A percentile compares a stretch with the other conserved stretches of the same genome.
Evolutionary conservation across 116 monocot species (phyloP).

Genomic region (Iris pallida): DNA sequence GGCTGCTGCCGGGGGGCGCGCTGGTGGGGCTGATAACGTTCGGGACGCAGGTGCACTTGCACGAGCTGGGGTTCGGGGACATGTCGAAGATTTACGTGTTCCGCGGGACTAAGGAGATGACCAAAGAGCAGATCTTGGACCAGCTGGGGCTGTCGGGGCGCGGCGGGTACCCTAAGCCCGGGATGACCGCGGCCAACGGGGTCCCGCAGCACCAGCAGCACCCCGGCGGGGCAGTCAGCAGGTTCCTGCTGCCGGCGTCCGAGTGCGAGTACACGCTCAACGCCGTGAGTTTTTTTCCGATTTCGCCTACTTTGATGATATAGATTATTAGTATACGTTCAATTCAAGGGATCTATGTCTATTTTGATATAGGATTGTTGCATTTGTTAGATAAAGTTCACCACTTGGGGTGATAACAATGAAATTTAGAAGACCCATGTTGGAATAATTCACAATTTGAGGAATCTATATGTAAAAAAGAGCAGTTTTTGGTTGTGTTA

Average conservation of each 20-base stretch:
- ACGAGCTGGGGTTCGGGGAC: conserved; percentile 83
- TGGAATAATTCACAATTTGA: too few relatives aligned
- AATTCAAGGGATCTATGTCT: too few relatives aligned
- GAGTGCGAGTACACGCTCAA: conserved; percentile 87
- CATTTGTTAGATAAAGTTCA: too few relatives aligned
- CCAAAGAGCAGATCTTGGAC: conserved; percentile 78
- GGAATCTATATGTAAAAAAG: too few relatives aligned
- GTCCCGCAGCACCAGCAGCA: conserved; percentile 22
- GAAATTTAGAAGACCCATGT: too few relatives aligned
- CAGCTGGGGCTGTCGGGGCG: conserved; percentile 61
- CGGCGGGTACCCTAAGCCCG: conserved; percentile 19
- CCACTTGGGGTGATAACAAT: too few relatives aligned
- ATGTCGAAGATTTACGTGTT: conserved; percentile 77
- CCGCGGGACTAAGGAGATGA: conserved; percentile 82
- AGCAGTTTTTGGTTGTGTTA: too few relatives aligned
- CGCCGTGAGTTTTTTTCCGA: conserved; percentile 61
- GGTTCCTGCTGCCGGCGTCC: conserved; percentile 84
- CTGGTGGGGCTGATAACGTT: conserved; percentile 87
- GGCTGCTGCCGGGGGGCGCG: conserved; percentile 79
- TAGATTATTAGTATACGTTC: too few relatives aligned
- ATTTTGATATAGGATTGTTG: too few relatives aligned
- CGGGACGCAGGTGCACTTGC: conserved; percentile 90
- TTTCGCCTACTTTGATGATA: too few relatives aligned
- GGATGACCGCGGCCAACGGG: conserved; percentile 22
- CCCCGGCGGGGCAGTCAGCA: conserved; percentile 8